phyloP scores from a whole-genome alignment of 1,284 basidiomycete genomes.

The Pascua guehoae region DNA sequence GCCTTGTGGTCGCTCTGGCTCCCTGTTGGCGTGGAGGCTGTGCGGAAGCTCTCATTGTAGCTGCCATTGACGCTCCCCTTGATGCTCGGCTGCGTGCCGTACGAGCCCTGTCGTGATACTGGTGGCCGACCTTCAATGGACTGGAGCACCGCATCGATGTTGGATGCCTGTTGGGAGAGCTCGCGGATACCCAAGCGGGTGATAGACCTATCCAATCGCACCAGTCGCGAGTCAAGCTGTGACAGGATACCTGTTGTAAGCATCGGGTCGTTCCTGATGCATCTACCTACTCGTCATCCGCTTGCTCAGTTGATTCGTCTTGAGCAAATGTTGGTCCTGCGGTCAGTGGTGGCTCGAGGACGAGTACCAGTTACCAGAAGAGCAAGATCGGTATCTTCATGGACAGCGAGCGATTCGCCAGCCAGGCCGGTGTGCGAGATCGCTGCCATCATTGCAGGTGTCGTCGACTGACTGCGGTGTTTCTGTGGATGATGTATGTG shows the following conservation, averaged over 20 bases:
- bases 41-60: not conserved
- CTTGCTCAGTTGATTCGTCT: constrained; percentile 47
- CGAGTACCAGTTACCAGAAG: constrained; percentile 31
- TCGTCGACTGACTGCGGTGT: too few species aligned
- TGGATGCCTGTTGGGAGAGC: constrained; percentile 20
- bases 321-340: constrained; percentile 48
- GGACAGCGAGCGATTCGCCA: constrained; percentile 27
- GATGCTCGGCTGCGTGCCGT: not conserved
- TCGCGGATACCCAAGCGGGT: constrained; percentile 46
- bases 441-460: constrained; percentile 5
- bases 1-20: not conserved
- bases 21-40: not conserved
- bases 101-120: constrained; percentile 2
- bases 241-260: constrained; percentile 39
- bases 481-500: too few species aligned
- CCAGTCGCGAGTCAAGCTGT: constrained; percentile 45
- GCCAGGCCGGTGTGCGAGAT: constrained; percentile 4
- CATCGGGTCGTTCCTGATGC: not conserved
- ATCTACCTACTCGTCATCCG: constrained; percentile 44
- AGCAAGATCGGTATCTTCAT: constrained; percentile 48
- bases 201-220: constrained; percentile 47
- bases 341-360: not conserved
- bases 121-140: not conserved
- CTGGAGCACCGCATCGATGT: constrained; percentile 10
- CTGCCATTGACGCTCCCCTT: not conserved